phyloP scores from a whole-genome alignment of 768 basidiomycete species.

The Lactarius indigo region DNA sequence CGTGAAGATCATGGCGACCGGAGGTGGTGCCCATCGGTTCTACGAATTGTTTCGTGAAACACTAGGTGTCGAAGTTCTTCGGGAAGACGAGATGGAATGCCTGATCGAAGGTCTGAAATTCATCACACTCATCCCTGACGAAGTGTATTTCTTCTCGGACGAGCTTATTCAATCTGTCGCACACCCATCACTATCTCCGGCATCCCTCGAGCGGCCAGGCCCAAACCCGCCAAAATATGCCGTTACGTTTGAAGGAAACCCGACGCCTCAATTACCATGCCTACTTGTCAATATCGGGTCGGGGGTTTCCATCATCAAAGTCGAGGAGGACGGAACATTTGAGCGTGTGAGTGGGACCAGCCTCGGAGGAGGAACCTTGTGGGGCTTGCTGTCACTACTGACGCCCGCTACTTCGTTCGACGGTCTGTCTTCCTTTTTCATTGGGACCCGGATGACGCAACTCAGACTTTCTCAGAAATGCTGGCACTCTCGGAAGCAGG shows the following conservation, averaged over 20 bases:
- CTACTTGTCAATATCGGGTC: conserved; percentile 97
- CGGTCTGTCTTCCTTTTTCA: conserved; percentile 58
- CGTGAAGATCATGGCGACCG: conserved; percentile 96
- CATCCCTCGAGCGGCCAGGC: conserved; percentile 72
- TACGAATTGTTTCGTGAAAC: conserved; percentile 73
- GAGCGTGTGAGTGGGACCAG: conserved; percentile 98
- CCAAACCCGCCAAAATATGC: conserved; percentile 87
- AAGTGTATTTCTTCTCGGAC: conserved; percentile 98
- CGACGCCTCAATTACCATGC: conserved; percentile 89
- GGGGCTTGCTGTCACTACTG: conserved; percentile 91
- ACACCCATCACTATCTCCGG: conserved; percentile 32
- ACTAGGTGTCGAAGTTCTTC: conserved; percentile 77
- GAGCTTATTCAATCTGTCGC: conserved; percentile 78
- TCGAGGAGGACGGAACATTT: conserved; percentile 91
- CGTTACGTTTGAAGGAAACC: conserved; percentile 82
- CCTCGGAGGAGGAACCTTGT: conserved; percentile 94
- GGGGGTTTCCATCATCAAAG: conserved; percentile 95
- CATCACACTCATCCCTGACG: conserved; percentile 91
- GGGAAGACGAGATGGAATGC: conserved; percentile 99
- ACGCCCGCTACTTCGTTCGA: conserved; percentile 97
- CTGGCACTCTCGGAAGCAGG: conserved; percentile 88
- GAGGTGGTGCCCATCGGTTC: conserved; percentile 95
- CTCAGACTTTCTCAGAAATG: conserved; percentile 68
- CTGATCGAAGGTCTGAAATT: conserved; percentile 95
- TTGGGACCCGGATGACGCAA: conserved; percentile 6